phyloP scores from a whole-genome alignment of 2,329 filamentous ascomycete genomes.

The Aspergillus sergii region DNA sequence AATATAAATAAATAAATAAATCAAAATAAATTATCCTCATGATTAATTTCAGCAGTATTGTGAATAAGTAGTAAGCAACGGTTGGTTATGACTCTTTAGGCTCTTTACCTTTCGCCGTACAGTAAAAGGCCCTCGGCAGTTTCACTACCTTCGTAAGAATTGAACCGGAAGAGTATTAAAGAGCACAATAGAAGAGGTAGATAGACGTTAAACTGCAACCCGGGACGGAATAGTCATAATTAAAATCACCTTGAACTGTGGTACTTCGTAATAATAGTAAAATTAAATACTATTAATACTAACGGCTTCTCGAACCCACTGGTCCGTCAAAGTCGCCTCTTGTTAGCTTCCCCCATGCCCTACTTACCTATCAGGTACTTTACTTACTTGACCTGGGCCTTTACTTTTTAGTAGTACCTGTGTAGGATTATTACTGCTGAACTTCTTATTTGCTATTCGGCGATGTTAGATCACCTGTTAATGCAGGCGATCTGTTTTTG shows the following conservation, averaged over 20 bases:
- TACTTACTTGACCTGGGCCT: not conserved
- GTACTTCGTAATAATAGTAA: slow-evolving; percentile 13
- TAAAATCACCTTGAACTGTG: not conserved
- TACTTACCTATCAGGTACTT: slow-evolving; percentile 1
- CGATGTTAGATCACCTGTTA: slow-evolving; percentile 28
- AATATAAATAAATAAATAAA: too few species aligned
- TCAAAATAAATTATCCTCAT: not conserved
- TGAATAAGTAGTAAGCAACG: not conserved
- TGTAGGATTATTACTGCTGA: slow-evolving; percentile 17
- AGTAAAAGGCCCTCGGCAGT: not conserved
- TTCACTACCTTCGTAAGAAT: not conserved
- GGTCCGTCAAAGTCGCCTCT: slow-evolving; percentile 20
- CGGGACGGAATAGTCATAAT: slow-evolving; percentile 4
- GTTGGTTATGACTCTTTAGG: not conserved
- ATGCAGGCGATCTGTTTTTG: slow-evolving; percentile 29
- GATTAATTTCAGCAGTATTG: not conserved
- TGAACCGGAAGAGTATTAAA: not conserved
- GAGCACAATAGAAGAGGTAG: not conserved
- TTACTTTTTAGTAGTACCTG: not conserved
- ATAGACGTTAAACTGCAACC: not conserved
- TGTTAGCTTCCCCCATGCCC: slow-evolving; percentile 16
- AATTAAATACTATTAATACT: slow-evolving; percentile 19
- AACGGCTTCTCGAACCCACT: slow-evolving; percentile 23
- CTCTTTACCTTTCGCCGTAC: not conserved
- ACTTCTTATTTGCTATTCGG: slow-evolving; percentile 23